Conservation (phyloP, 495 filamentous ascomycete genomes). For the Annulohypoxylon bovei region DNA sequence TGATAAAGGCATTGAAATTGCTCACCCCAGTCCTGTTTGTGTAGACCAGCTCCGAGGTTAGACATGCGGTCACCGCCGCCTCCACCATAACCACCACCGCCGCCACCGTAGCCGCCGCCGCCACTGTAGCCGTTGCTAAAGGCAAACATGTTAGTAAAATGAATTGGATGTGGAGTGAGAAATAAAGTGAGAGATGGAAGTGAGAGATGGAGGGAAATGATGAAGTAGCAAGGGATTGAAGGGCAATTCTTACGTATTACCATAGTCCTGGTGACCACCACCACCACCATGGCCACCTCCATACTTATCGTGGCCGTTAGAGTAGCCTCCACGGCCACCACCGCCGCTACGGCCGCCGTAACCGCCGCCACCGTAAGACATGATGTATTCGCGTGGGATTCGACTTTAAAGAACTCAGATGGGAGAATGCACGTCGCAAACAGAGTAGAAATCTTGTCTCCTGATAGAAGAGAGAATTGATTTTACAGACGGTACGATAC, state of each 20-base stretch:
- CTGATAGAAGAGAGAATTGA: slow-evolving; percentile 31
- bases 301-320: slow-evolving; percentile 58
- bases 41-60: slow-evolving; percentile 84
- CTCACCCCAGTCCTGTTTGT: slow-evolving; percentile 88
- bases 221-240: not conserved
- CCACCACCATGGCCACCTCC: slow-evolving; percentile 22
- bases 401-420: not conserved
- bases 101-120: slow-evolving; percentile 62
- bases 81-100: slow-evolving; percentile 63
- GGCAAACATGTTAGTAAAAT: slow-evolving; percentile 31
- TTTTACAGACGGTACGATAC: slow-evolving; percentile 37
- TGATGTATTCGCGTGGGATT: slow-evolving; percentile 41
- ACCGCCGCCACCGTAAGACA: slow-evolving; percentile 82
- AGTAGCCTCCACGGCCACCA: slow-evolving; percentile 51
- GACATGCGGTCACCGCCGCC: slow-evolving; percentile 91
- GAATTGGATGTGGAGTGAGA: not conserved
- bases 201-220: not conserved
- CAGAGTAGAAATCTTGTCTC: slow-evolving; percentile 18
- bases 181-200: not conserved
- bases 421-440: slow-evolving; percentile 39
- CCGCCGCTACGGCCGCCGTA: slow-evolving; percentile 61
- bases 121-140: slow-evolving; percentile 50
- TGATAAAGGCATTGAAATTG: slow-evolving; percentile 25
- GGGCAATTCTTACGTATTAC: slow-evolving; percentile 43
- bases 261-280: slow-evolving; percentile 50